Percentiles rank a stretch among this genome's conserved stretches.
These are phyloP conservation scores for Aspergillus sp. DNA, from an alignment of 2,329 filamentous ascomycete genomes.

Conservation along the genomic window DNA sequence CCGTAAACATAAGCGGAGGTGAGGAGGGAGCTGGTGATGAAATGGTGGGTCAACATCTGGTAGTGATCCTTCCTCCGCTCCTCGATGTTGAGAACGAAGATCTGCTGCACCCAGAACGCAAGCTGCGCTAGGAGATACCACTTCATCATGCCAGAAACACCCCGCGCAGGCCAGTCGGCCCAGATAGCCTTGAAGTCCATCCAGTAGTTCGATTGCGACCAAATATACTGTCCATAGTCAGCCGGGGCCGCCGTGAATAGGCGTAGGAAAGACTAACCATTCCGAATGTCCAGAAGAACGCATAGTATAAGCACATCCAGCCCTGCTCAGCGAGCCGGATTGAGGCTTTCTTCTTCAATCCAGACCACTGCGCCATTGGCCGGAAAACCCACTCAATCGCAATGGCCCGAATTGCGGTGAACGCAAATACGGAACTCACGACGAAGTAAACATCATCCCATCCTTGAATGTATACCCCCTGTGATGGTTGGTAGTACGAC, in stretches of 20 bases:
- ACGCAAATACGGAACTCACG: constrained; percentile 73
- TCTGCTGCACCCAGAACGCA: constrained; percentile 91
- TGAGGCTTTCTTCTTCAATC: constrained; percentile 75
- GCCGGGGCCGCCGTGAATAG: constrained; percentile 1
- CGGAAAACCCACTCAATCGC: constrained; percentile 84
- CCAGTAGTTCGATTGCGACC: constrained; percentile 75
- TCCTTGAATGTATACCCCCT: constrained; percentile 72
- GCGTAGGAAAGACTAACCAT: constrained; percentile 59
- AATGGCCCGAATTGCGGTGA: constrained; percentile 81
- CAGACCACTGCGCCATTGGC: constrained; percentile 70
- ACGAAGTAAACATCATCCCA: constrained; percentile 78
- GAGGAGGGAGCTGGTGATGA: constrained; percentile 82
- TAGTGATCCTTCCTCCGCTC: constrained; percentile 90
- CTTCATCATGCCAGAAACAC: constrained; percentile 74
- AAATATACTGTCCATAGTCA: constrained; percentile 65
- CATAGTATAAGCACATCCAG: constrained; percentile 85
- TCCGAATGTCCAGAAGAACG: constrained; percentile 77
- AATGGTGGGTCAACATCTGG: constrained; percentile 94
- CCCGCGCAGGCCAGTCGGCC: constrained; percentile 78
- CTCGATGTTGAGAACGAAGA: constrained; percentile 92
- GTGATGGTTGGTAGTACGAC: constrained; percentile 73
- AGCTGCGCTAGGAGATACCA: constrained; percentile 88
- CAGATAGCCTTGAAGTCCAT: constrained; percentile 76
- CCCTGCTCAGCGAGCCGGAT: constrained; percentile 91
- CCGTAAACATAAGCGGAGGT: constrained; percentile 82